phyloP scores from a whole-genome alignment of 768 basidiomycete genomes.

The Russula dissimulans region DNA sequence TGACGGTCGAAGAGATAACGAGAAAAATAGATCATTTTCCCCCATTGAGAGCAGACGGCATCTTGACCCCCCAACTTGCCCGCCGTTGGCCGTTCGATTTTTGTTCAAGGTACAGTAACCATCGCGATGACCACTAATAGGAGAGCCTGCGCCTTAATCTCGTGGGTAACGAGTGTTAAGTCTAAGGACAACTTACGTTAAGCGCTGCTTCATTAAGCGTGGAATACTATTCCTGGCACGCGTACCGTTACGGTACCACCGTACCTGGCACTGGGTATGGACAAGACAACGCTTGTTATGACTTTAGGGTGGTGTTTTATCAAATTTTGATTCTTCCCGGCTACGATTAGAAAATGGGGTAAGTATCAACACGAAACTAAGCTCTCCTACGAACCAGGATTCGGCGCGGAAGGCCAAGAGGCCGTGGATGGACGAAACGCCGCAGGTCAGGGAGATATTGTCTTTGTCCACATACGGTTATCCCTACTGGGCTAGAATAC shows the following conservation, averaged over 20 bases:
- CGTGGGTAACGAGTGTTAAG: not conserved
- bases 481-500: not conserved
- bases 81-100: not conserved
- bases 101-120: not conserved
- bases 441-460: slow-evolving; percentile 1
- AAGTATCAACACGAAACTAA: not conserved
- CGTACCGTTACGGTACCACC: not conserved
- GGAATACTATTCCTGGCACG: not conserved
- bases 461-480: not conserved
- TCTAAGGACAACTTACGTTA: not conserved
- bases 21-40: not conserved
- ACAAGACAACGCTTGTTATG: not conserved
- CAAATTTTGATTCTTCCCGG: not conserved
- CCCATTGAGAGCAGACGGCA: not conserved
- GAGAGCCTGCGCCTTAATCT: not conserved
- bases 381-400: not conserved
- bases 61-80: not conserved
- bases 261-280: not conserved
- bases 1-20: not conserved
- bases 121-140: not conserved
- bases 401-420: not conserved
- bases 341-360: not conserved
- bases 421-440: slow-evolving; percentile 5
- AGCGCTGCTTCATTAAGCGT: not conserved
- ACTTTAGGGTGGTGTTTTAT: not conserved